These are phyloP conservation scores for Trichoderma afroharzianum DNA, from an alignment of 2,329 filamentous ascomycete genomes.

Conservation along the genomic window DNA sequence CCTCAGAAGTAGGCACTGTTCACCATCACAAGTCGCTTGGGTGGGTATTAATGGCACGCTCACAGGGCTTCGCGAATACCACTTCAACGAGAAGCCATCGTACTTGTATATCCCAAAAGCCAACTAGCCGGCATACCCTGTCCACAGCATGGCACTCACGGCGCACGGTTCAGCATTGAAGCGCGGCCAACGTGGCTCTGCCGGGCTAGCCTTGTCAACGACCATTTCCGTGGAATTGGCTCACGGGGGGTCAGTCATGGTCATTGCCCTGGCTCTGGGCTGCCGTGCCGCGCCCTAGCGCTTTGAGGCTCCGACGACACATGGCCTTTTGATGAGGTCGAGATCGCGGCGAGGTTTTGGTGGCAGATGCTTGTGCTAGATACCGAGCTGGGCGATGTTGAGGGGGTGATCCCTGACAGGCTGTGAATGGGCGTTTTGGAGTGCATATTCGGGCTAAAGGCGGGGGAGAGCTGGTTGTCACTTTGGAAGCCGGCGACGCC, in stretches of 20 bases:
- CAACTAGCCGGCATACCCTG: not conserved
- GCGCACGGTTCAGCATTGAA: slow-evolving; percentile 8
- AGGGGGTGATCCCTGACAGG: not conserved
- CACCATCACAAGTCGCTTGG: not conserved
- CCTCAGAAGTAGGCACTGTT: not conserved
- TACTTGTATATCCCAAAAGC: not conserved
- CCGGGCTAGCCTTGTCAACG: slow-evolving; percentile 6
- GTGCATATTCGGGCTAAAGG: not conserved
- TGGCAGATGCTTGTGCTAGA: not conserved
- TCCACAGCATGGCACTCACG: not conserved
- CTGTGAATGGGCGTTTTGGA: not conserved
- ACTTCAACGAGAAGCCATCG: not conserved
- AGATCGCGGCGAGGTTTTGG: not conserved
- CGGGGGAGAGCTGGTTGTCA: not conserved
- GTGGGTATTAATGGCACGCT: not conserved
- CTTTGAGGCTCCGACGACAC: not conserved
- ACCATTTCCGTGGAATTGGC: slow-evolving; percentile 15
- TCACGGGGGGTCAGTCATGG: not conserved
- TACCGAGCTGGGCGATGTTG: not conserved
- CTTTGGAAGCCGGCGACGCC: not conserved
- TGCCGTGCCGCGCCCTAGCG: slow-evolving; percentile 10
- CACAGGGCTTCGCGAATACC: not conserved
- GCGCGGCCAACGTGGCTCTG: slow-evolving; percentile 11
- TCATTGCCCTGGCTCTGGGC: slow-evolving; percentile 10
- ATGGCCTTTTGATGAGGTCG: not conserved